A percentile compares a stretch with the other conserved stretches of the same genome.
Conservation (phyloP, 805 yeast genomes). For the Saturnispora zaruensis region DNA sequence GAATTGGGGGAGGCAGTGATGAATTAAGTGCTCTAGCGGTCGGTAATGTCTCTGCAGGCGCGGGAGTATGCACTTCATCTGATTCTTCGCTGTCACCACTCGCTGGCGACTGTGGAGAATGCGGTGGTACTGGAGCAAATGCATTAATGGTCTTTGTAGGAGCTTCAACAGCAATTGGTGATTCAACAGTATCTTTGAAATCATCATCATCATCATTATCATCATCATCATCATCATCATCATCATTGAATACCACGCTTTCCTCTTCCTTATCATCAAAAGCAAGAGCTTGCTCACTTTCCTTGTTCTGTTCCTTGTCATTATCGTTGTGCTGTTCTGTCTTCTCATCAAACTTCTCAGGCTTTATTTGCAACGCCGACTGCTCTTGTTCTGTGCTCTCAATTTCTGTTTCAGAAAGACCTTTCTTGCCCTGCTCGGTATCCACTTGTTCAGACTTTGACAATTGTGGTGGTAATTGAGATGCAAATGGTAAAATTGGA, state of each 20-base stretch:
- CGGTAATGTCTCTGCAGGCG: conserved; percentile 6
- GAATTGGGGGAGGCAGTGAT: conserved; percentile 4
- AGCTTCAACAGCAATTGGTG: not conserved
- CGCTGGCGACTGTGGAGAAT: not conserved
- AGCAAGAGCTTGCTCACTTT: not conserved
- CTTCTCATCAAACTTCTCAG: not conserved
- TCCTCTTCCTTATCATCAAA: not conserved
- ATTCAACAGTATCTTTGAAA: not conserved
- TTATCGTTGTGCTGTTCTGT: not conserved
- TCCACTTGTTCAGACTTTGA: not conserved
- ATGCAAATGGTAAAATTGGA: conserved; percentile 48
- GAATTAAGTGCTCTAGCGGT: not conserved
- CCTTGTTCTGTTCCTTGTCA: not conserved
- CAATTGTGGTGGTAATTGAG: conserved; percentile 10
- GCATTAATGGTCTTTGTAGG: not conserved
- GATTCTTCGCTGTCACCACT: not conserved
- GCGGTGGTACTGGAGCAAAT: not conserved
- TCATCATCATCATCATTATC: not conserved
- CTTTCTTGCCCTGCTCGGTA: conserved; percentile 6
- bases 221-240: not conserved
- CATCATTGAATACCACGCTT: not conserved
- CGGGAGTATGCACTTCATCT: not conserved
- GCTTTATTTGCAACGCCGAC: not conserved
- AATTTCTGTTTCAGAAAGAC: conserved; percentile 20
- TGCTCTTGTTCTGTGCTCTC: not conserved